phyloP scores from a whole-genome alignment of 129 eudicot genomes.

The Silybum marianum region DNA sequence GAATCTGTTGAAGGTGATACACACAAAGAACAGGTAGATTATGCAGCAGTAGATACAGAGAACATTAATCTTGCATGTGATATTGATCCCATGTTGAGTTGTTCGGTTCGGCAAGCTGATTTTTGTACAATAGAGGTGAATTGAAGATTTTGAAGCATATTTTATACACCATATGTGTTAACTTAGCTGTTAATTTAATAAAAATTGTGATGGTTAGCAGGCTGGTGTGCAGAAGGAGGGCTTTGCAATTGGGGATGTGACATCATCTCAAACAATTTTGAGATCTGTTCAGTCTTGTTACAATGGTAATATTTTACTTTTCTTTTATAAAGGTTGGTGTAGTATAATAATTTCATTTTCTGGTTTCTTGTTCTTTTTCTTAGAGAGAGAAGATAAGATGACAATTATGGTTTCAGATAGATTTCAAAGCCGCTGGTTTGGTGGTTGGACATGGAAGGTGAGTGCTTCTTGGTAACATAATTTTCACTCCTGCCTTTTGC shows the following conservation, averaged over 20 bases:
- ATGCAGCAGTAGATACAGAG: slow-evolving; percentile 25
- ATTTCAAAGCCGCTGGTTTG: slow-evolving; percentile 86
- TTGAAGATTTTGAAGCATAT: slow-evolving; percentile 9
- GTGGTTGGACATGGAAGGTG: slow-evolving; percentile 82
- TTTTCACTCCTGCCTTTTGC: not conserved
- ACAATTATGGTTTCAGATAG: slow-evolving; percentile 29
- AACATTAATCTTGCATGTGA: slow-evolving; percentile 27
- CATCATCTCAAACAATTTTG: slow-evolving; percentile 30
- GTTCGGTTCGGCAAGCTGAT: slow-evolving; percentile 30
- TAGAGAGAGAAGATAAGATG: slow-evolving; percentile 35
- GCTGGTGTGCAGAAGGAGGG: slow-evolving; percentile 45
- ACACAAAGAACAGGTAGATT: slow-evolving; percentile 14
- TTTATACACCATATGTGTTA: not conserved
- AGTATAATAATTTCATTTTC: slow-evolving; percentile 5
- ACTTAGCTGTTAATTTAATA: slow-evolving; percentile 1
- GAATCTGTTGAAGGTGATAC: slow-evolving; percentile 31
- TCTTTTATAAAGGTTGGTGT: not conserved
- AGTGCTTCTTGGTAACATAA: slow-evolving; percentile 16
- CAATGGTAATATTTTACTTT: slow-evolving; percentile 31
- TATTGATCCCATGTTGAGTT: slow-evolving; percentile 19
- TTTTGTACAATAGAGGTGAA: slow-evolving; percentile 43
- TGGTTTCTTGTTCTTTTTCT: not conserved
- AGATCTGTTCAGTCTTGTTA: slow-evolving; percentile 28
- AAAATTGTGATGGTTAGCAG: slow-evolving; percentile 8
- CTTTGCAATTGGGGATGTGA: slow-evolving; percentile 19